Base-by-base conservation (phyloP, 192 early-diverging fungal species). In the Helicostylum pulchrum region DNA sequence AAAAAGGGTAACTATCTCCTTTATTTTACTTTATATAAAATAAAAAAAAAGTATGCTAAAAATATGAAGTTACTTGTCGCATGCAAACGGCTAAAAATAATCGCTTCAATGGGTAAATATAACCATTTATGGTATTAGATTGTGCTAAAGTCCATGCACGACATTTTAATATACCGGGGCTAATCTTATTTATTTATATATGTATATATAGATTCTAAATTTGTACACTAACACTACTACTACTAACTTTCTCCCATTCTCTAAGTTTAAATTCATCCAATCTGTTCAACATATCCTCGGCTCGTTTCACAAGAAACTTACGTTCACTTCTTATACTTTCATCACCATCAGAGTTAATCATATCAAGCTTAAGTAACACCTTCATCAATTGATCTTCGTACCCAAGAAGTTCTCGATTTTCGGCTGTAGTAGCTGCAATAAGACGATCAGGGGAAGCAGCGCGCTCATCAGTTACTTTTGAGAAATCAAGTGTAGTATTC, bases 351-450 rank as follows among this genome's bases (percentile, higher is more conserved):
- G 67, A 70, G 12, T 54, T n/a, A 23, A 75, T 52, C 17, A 49
- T 57, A 45, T 75, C 73, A 2, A 75, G 47, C 32, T 65, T 47
- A n/a, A 75, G n/a, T 21, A 75, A 15, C 15, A 66, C 19, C 20
- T 62, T 62, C 58, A 75, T 66, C 9, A 75, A 56, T 30, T 66
- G 62, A 32, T 75, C 66, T 66, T 75, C 73, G 45, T 75, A 75
- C 2, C 26, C 19, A 6, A 75, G 14, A 21, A 75, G 70, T 39
- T 60, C 52, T 4, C 64, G 67, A 34, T 75, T 75, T 7, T 65
- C 23, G 9, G 49, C 12, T 21, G 49, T 61, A 17, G 31, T 49
- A 1, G 51, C 58, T 9, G 20, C 10, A 10, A 55, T 7, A 15
- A 49, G 31, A 17, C 46, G 21, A 12, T 57, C 54, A 46, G 55